phyloP scores from a whole-genome alignment of 2,329 filamentous ascomycete species.

The Nemania diffusa region DNA sequence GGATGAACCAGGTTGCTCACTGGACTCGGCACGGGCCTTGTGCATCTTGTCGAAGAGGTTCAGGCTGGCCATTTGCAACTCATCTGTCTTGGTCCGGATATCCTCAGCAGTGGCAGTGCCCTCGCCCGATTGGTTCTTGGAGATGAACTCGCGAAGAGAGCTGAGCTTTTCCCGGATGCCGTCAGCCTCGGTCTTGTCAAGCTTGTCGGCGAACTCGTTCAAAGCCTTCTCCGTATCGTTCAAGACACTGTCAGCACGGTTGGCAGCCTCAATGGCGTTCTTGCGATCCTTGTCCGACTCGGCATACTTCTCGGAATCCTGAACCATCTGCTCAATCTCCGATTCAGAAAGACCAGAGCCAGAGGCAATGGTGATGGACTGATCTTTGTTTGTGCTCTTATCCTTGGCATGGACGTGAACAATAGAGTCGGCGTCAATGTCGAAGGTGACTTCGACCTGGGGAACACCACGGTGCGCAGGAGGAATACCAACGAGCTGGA shows the following conservation, averaged over 20 bases:
- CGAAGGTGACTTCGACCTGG: slow-evolving; percentile 97
- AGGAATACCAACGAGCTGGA: slow-evolving; percentile 97
- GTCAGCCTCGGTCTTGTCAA: slow-evolving; percentile 96
- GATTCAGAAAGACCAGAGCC: slow-evolving; percentile 94
- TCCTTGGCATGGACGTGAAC: slow-evolving; percentile 98
- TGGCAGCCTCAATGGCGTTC: slow-evolving; percentile 92
- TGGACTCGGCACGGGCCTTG: slow-evolving; percentile 83
- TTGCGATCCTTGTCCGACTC: slow-evolving; percentile 97
- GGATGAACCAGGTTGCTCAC: slow-evolving; percentile 59
- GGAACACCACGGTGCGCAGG: slow-evolving; percentile 96
- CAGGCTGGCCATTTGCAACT: slow-evolving; percentile 94
- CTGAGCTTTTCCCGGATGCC: slow-evolving; percentile 94
- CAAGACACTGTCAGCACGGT: slow-evolving; percentile 94
- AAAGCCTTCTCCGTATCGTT: slow-evolving; percentile 99
- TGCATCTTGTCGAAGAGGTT: slow-evolving; percentile 99
- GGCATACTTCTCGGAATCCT: slow-evolving; percentile 96
- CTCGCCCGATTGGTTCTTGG: slow-evolving; percentile 95
- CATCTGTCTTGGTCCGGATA: slow-evolving; percentile 98
- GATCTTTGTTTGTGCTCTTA: slow-evolving; percentile 99
- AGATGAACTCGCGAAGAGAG: slow-evolving; percentile 85
- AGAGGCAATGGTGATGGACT: slow-evolving; percentile 98
- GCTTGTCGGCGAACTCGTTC: slow-evolving; percentile 93
- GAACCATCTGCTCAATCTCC: slow-evolving; percentile 97
- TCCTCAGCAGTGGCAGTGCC: slow-evolving; percentile 85
- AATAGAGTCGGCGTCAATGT: slow-evolving; percentile 97